A percentile compares a stretch with the other conserved stretches of the same genome.
phyloP scores from a whole-genome alignment of 352 stramenopile genomes.

The Pythium rhizo-oryzae region DNA sequence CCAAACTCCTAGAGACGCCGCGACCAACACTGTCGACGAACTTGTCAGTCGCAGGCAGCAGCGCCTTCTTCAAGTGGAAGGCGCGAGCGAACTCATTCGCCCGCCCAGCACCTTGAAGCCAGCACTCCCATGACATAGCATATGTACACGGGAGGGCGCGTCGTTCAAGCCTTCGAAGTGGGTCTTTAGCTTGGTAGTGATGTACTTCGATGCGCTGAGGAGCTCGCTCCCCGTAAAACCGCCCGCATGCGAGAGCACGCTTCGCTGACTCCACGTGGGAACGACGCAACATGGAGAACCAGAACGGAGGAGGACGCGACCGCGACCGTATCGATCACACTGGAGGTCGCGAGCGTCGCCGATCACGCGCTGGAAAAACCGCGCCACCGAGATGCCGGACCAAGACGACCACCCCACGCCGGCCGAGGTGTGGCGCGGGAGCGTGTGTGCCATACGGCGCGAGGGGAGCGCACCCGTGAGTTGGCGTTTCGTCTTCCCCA shows the following conservation, averaged over 20 bases:
- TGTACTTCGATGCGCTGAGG: background rate
- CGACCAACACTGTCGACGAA: conserved; percentile 70
- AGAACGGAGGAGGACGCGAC: conserved; percentile 35
- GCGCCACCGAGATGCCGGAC: conserved; percentile 32
- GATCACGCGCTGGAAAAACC: conserved; percentile 29
- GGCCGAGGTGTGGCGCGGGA: conserved; percentile 27
- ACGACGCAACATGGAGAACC: conserved; percentile 34
- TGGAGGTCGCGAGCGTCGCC: conserved; percentile 29
- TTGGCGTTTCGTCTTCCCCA: conserved; percentile 9
- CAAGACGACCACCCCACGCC: conserved; percentile 43
- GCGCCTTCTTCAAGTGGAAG: conserved; percentile 79
- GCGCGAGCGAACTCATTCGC: conserved; percentile 66
- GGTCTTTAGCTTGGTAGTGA: conserved; percentile 9
- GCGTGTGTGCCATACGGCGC: conserved; percentile 30
- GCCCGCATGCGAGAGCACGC: background rate
- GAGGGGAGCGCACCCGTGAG: conserved; percentile 21
- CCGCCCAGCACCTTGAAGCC: conserved; percentile 78
- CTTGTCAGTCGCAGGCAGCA: conserved; percentile 68
- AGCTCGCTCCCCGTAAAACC: background rate
- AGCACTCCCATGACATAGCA: conserved; percentile 75
- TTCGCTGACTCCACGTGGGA: conserved; percentile 28
- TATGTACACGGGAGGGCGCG: conserved; percentile 58
- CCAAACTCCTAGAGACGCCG: conserved; percentile 79
- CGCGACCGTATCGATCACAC: conserved; percentile 28
- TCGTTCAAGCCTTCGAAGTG: conserved; percentile 20